These are phyloP conservation scores for Cladosporium cucumerinum DNA, from an alignment of 2,329 filamentous ascomycete species.

Conservation along the genomic window DNA sequence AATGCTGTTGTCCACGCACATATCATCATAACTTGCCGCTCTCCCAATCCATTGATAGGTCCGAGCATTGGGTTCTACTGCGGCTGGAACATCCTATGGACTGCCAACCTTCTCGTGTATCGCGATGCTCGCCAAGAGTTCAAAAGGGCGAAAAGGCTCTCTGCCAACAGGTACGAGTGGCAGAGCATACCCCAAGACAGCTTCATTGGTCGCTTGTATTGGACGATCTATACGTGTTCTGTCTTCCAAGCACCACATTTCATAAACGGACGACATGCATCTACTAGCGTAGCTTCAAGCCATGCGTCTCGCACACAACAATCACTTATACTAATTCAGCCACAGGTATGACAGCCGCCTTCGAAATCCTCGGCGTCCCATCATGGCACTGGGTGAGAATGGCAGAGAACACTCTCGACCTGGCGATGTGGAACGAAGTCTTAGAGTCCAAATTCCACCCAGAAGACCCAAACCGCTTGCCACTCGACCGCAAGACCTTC, in stretches of 20 bases:
- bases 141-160: too few relatives aligned
- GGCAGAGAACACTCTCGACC: slow-evolving; percentile 19
- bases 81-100: too few relatives aligned
- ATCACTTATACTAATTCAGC: background rate
- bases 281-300: background rate
- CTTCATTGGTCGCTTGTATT: too few relatives aligned
- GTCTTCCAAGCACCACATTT: background rate
- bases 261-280: background rate
- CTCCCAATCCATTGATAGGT: too few relatives aligned
- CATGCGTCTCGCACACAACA: background rate
- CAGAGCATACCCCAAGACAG: too few relatives aligned
- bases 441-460: slow-evolving; percentile 20
- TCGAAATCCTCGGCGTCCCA: slow-evolving; percentile 14
- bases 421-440: slow-evolving; percentile 18
- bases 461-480: background rate
- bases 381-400: slow-evolving; percentile 18
- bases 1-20: too few relatives aligned
- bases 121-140: too few relatives aligned
- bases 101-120: too few relatives aligned
- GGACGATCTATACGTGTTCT: too few relatives aligned
- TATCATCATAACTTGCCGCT: too few relatives aligned
- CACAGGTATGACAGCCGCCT: slow-evolving; percentile 8
- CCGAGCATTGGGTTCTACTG: too few relatives aligned
- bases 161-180: too few relatives aligned
- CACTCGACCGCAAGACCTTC: slow-evolving; percentile 16